phyloP scores from a whole-genome alignment of 2,329 filamentous ascomycete species.

The Canariomyces notabilis region DNA sequence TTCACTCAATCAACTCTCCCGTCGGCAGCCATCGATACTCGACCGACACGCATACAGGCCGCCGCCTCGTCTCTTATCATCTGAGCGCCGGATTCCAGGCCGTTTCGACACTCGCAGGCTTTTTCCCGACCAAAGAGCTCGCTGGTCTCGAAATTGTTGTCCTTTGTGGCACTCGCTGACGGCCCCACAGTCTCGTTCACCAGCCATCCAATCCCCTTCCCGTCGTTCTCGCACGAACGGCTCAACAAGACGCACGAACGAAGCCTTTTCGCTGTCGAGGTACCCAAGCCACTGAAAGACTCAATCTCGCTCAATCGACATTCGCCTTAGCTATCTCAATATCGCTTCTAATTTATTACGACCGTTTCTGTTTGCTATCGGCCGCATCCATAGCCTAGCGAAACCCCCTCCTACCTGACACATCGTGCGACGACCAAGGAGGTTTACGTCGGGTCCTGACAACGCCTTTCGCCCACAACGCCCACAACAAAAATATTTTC shows the following conservation, averaged over 20 bases:
- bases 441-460: background rate
- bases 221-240: slow-evolving; percentile 4
- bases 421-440: background rate
- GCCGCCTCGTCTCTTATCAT: slow-evolving; percentile 5
- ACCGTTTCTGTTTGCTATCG: background rate
- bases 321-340: background rate
- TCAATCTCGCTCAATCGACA: background rate
- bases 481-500: background rate
- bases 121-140: background rate
- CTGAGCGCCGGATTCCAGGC: slow-evolving; percentile 3
- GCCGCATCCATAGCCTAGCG: background rate
- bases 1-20: slow-evolving; percentile 4
- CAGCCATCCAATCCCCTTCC: slow-evolving; percentile 2
- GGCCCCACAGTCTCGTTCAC: slow-evolving; percentile 9
- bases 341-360: background rate
- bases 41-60: slow-evolving; percentile 8
- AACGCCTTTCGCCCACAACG: background rate
- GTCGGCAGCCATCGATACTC: slow-evolving; percentile 1
- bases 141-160: background rate
- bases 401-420: too few species aligned
- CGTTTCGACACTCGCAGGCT: background rate
- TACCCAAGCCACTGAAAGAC: background rate
- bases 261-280: background rate
- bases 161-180: slow-evolving; percentile 8
- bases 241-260: background rate